These are phyloP conservation scores for Vaccinium myrtillus DNA, from an alignment of 148 eudicot genomes.

Conservation along the genomic window DNA sequence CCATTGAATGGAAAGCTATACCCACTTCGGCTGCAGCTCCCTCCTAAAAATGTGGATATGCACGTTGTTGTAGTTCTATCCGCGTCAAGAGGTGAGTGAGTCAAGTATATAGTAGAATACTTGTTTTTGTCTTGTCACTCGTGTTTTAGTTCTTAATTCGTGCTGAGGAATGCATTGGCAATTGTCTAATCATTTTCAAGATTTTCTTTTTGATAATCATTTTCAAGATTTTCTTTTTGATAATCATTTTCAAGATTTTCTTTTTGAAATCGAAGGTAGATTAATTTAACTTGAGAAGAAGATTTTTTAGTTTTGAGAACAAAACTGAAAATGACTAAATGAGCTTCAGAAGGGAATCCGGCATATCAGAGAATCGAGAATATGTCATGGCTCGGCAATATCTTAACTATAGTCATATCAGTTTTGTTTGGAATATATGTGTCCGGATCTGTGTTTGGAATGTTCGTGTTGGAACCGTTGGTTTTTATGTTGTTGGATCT, in stretches of 20 bases:
- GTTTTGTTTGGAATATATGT: no score
- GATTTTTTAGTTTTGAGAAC: not conserved
- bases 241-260: not conserved
- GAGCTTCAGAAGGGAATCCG: not conserved
- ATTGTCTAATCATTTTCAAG: not conserved
- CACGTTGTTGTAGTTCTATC: slow-evolving; percentile 56
- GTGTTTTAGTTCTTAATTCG: not conserved
- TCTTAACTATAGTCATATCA: not conserved
- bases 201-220: not conserved
- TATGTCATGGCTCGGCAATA: not conserved
- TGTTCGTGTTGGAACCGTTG: not conserved
- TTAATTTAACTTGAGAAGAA: not conserved
- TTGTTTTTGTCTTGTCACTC: not conserved
- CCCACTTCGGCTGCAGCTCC: slow-evolving; percentile 65
- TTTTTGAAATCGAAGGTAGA: not conserved
- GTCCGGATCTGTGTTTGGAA: no score
- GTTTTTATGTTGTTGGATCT: not conserved
- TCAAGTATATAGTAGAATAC: not conserved
- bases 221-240: not conserved
- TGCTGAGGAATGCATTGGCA: not conserved
- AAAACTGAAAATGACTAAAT: not conserved
- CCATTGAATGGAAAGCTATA: slow-evolving; percentile 62
- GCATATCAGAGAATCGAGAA: not conserved
- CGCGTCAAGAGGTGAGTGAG: slow-evolving; percentile 33
- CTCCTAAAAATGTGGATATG: slow-evolving; percentile 62